phyloP scores from a whole-genome alignment of 176 grass and related monocot genomes.

The Aegilops speltoides region DNA sequence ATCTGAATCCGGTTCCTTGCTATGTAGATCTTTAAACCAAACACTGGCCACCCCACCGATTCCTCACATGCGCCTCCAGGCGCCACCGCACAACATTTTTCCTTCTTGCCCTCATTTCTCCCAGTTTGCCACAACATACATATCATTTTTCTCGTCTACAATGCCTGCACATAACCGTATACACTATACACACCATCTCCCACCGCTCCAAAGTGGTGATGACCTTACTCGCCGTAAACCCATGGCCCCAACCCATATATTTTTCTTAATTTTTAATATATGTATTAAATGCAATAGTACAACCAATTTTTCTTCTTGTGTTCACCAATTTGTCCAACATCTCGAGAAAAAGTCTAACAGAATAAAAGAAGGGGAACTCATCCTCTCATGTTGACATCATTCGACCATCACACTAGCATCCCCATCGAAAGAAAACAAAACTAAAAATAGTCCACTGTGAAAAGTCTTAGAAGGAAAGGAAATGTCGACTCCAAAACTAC shows the following conservation, averaged over 20 bases:
- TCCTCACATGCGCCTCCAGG: too few species aligned
- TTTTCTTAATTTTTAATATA: background rate
- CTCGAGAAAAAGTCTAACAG: background rate
- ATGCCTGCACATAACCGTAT: background rate
- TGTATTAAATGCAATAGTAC: background rate
- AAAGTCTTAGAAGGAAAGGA: background rate
- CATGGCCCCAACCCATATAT: background rate
- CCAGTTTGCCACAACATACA: too few species aligned
- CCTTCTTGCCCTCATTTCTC: background rate
- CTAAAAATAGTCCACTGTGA: background rate
- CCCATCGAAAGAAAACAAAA: too few species aligned
- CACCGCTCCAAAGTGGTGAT: background rate
- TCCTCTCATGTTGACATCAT: background rate
- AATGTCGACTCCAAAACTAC: background rate
- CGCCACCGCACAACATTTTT: background rate
- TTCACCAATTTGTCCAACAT: background rate
- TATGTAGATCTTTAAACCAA: too few species aligned
- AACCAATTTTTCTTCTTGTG: background rate
- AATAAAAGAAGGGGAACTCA: background rate
- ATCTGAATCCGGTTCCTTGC: too few species aligned
- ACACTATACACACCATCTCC: background rate
- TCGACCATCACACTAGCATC: too few species aligned
- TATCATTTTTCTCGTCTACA: too few species aligned
- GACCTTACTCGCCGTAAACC: background rate
- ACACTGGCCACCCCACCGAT: too few species aligned